Conservation (phyloP, 2,329 filamentous ascomycete genomes). For the Ceratocystis harringtonii region DNA sequence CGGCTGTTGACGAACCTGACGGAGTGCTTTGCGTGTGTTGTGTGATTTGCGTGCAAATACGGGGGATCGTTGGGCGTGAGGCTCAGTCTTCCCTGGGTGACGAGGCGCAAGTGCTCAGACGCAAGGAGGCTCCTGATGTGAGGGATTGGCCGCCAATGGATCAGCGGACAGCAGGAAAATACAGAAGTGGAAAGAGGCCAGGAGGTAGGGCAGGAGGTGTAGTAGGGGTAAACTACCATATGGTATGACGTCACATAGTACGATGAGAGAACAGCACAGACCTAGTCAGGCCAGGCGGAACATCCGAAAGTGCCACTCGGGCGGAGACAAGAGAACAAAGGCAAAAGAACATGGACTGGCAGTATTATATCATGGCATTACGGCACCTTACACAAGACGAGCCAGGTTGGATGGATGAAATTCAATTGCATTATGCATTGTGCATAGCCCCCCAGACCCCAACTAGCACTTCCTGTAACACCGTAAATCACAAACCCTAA, state of each 20-base stretch:
- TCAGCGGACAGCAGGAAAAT: neutral
- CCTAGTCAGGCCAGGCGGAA: neutral
- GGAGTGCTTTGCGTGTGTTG: conserved; percentile 51
- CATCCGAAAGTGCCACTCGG: conserved; percentile 24
- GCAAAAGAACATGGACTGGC: too few relatives aligned
- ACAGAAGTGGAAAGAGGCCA: too few relatives aligned
- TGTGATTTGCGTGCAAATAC: conserved; percentile 53
- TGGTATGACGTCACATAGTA: neutral
- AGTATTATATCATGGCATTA: too few relatives aligned
- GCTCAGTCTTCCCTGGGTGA: conserved; percentile 38
- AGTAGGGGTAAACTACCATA: neutral
- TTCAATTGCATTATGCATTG: too few relatives aligned
- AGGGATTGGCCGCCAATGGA: conserved; percentile 33
- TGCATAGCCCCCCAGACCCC: too few relatives aligned
- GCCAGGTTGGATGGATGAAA: too few relatives aligned
- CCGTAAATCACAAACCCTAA: too few relatives aligned
- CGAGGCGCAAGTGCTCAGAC: conserved; percentile 36
- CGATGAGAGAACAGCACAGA: neutral
- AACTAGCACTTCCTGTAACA: too few relatives aligned
- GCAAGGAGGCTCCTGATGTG: conserved; percentile 36
- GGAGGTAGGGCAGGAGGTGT: neutral
- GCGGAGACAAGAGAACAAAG: too few relatives aligned
- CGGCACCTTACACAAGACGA: too few relatives aligned
- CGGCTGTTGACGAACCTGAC: conserved; percentile 41
- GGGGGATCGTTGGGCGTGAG: conserved; percentile 44